Percentiles rank a stretch among this genome's conserved stretches.
These are phyloP conservation scores for Pythium aristosporum DNA, from an alignment of 352 stramenopile genomes.

Conservation along the genomic window DNA sequence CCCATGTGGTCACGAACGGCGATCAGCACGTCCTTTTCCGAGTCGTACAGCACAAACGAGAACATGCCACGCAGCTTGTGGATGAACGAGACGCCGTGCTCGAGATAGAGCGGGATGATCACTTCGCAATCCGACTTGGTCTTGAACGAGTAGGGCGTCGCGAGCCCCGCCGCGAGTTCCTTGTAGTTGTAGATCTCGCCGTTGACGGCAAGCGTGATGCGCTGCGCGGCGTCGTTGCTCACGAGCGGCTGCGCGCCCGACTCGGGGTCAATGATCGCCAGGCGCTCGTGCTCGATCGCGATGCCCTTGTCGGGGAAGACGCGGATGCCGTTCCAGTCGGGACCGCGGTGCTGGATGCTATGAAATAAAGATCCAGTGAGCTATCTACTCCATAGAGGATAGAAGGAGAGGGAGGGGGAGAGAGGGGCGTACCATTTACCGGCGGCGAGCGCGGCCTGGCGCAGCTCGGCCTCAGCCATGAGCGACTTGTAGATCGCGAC, in stretches of 20 bases:
- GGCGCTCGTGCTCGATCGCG: constrained; percentile 95
- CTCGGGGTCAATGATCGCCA: constrained; percentile 99
- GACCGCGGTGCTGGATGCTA: constrained; percentile 94
- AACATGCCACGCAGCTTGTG: constrained; percentile 97
- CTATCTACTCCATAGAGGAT: no score
- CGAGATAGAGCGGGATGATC: constrained; percentile 95
- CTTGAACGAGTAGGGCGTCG: constrained; percentile 89
- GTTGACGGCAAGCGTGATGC: constrained; percentile 96
- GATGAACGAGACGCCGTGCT: constrained; percentile 90
- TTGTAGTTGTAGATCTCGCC: constrained; percentile 99
- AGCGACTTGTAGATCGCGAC: constrained; percentile 97
- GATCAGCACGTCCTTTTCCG: constrained; percentile 92
- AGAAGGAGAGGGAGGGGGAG: neutral
- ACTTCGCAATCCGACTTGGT: constrained; percentile 98
- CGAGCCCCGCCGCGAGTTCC: constrained; percentile 88
- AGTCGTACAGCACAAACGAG: constrained; percentile 98
- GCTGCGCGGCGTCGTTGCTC: constrained; percentile 75
- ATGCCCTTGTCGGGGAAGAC: constrained; percentile 76
- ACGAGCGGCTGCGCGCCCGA: constrained; percentile 91
- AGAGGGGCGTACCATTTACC: constrained; percentile 75
- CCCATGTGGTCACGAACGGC: constrained; percentile 97
- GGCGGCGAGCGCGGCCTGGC: constrained; percentile 92
- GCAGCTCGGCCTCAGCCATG: constrained; percentile 91
- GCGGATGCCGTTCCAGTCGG: constrained; percentile 94
- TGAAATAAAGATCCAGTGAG: neutral